These are phyloP conservation scores for Aspergillus amoenus DNA, from an alignment of 2,329 filamentous ascomycete species.

Conservation along the genomic window DNA sequence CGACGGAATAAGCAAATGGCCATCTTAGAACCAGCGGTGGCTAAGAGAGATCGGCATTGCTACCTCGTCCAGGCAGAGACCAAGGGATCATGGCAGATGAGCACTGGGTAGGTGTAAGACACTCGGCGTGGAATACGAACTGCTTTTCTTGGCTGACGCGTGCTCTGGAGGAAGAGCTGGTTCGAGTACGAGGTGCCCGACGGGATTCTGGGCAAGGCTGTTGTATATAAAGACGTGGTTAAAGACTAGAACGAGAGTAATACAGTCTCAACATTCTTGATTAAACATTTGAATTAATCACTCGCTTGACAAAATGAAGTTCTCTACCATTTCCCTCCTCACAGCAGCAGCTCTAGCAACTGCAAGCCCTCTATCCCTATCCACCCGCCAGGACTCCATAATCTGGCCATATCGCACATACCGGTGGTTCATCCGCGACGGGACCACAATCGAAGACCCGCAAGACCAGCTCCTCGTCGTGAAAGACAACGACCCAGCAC, in stretches of 20 bases:
- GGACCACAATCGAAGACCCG: slow-evolving; percentile 20
- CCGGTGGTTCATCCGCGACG: slow-evolving; percentile 23
- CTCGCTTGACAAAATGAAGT: slow-evolving; percentile 9
- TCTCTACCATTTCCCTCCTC: background rate
- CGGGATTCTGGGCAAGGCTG: background rate
- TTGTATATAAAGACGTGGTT: background rate
- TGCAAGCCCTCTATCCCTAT: background rate
- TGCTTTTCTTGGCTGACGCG: background rate
- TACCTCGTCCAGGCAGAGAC: background rate
- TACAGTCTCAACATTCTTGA: background rate
- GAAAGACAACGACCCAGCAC: slow-evolving; percentile 19
- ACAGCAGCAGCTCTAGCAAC: slow-evolving; percentile 7
- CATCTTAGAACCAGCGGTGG: too few species aligned
- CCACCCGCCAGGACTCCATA: slow-evolving; percentile 13
- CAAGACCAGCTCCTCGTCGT: slow-evolving; percentile 24
- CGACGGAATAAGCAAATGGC: background rate
- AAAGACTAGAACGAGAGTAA: background rate
- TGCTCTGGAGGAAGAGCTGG: background rate
- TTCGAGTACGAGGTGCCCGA: background rate
- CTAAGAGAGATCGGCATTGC: too few species aligned
- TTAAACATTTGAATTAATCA: too few species aligned
- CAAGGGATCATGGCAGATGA: background rate
- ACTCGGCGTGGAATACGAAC: background rate
- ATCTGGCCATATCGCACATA: slow-evolving; percentile 23
- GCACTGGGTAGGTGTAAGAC: background rate